Evolutionary conservation across 768 basidiomycete genomes (phyloP).

Genomic region (Calocybe cyanea): DNA sequence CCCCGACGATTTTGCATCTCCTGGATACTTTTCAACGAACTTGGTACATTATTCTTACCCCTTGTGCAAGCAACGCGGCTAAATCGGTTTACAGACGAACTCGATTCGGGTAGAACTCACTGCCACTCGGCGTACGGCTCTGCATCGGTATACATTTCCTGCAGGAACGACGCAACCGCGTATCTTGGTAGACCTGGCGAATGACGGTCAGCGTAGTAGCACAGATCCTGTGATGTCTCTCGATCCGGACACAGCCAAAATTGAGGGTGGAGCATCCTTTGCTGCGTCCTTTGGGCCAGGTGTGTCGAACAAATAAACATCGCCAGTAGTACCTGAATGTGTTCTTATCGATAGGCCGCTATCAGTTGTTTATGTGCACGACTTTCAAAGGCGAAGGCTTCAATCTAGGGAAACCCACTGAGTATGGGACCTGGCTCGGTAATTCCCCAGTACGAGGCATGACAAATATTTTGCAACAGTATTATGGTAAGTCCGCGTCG

Average conservation of each 20-base stretch:
- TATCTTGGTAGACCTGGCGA: slow-evolving; percentile 57
- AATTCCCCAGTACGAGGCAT: slow-evolving; percentile 45
- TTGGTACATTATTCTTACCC: slow-evolving; percentile 29
- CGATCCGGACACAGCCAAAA: slow-evolving; percentile 44
- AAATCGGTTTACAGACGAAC: slow-evolving; percentile 36
- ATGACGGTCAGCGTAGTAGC: slow-evolving; percentile 54
- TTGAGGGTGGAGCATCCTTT: slow-evolving; percentile 46
- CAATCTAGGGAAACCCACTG: slow-evolving; percentile 39
- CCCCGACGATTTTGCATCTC: slow-evolving; percentile 59
- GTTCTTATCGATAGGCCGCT: slow-evolving; percentile 33
- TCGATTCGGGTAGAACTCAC: slow-evolving; percentile 57
- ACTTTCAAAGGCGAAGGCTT: slow-evolving; percentile 57
- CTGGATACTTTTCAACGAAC: slow-evolving; percentile 64
- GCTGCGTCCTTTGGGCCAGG: slow-evolving; percentile 56
- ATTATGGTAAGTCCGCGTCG: slow-evolving; percentile 35
- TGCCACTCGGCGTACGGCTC: slow-evolving; percentile 52
- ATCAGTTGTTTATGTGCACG: slow-evolving; percentile 55
- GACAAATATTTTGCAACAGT: slow-evolving; percentile 44
- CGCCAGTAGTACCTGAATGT: not conserved
- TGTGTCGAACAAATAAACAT: slow-evolving; percentile 9
- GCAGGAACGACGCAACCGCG: slow-evolving; percentile 43
- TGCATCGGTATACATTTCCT: slow-evolving; percentile 59
- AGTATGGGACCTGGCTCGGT: slow-evolving; percentile 53
- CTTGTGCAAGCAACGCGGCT: not conserved
- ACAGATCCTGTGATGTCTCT: slow-evolving; percentile 45